Evolutionary conservation across 1,284 basidiomycete genomes (phyloP), one percentile per base, ranked within the genome.

Genomic region (Cryptococcus sp.): DNA sequence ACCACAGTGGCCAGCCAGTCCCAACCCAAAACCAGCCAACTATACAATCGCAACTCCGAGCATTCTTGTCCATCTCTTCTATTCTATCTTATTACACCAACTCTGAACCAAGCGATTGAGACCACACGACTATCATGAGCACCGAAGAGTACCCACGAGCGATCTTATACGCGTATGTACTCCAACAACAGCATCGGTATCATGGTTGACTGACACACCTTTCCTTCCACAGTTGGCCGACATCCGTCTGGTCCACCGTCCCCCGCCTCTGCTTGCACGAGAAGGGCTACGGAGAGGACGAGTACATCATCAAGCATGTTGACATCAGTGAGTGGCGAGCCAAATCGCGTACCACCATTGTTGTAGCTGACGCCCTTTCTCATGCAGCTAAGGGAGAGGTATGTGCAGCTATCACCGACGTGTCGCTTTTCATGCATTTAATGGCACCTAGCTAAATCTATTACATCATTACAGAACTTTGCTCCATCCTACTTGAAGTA

Each of bases 251-350:
- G 74, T 72, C 73, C 10, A 75, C 74, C 2, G 78, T 80, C 0
- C 78, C 80, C 0, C 61, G 70, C 5, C 63, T 81, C 2, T 76
- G 76, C 15, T 64, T 80, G 7, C 19, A 63, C 20, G 80, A 81
- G 62, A 81, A 81, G 64, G 76, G 77, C 11, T 80, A 78, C 62
- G 66, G 66, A 7, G 73, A 75, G 16, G 72, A 78, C 45, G 78
- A 79, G 52, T 75, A 79, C 44, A 61, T 75, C 6, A 65, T 79
- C 57, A 72, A 72, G 52, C 66, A 73, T 17, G 74, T 79, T 44
- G 67, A 77, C 56, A 72, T 75, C 51, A 69, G 76, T 77, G 60
- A 69, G 75, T 71, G 13, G 19, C 13, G 26, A 8, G 39, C 37
- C 16, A 8, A 15, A 15, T 38, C 13, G 20, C 2, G 22, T 26